Conservation (phyloP, 345 rosid genomes). For the Jatropha curcas region DNA sequence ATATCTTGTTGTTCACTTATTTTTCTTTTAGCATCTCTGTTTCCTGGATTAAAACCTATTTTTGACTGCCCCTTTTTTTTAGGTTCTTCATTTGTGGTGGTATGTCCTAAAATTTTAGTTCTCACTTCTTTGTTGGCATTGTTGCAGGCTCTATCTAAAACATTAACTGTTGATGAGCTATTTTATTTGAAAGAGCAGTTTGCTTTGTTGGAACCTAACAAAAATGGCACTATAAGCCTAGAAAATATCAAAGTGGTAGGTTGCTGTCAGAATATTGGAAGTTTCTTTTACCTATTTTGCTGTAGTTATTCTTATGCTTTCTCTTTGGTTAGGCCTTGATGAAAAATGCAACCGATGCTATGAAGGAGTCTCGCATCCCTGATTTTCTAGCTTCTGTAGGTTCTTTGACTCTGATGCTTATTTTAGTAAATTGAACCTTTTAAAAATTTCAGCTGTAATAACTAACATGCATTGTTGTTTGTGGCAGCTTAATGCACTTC, state of each 20-base stretch:
- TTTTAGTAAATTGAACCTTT: background rate
- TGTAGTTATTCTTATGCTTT: slow-evolving; percentile 15
- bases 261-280: slow-evolving; percentile 3
- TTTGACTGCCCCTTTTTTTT: background rate
- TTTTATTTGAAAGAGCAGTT: slow-evolving; percentile 76
- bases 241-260: slow-evolving; percentile 75
- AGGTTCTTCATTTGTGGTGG: background rate
- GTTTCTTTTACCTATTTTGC: background rate
- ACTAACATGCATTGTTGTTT: background rate
- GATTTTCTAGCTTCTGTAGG: slow-evolving; percentile 85
- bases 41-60: slow-evolving; percentile 1
- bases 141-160: slow-evolving; percentile 85
- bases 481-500: slow-evolving; percentile 78
- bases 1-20: background rate
- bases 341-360: slow-evolving; percentile 87
- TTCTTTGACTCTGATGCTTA: background rate
- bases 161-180: slow-evolving; percentile 66
- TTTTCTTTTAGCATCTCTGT: background rate
- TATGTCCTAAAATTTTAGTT: background rate
- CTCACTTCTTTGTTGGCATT: slow-evolving; percentile 9
- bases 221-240: slow-evolving; percentile 58
- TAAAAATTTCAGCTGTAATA: background rate
- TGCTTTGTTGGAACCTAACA: slow-evolving; percentile 69
- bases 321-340: slow-evolving; percentile 63
- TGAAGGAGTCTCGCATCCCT: slow-evolving; percentile 86